Percentiles rank a stretch among this genome's conserved stretches.
phyloP scores from a whole-genome alignment of 805 yeast species.

The Lachancea sp. region DNA sequence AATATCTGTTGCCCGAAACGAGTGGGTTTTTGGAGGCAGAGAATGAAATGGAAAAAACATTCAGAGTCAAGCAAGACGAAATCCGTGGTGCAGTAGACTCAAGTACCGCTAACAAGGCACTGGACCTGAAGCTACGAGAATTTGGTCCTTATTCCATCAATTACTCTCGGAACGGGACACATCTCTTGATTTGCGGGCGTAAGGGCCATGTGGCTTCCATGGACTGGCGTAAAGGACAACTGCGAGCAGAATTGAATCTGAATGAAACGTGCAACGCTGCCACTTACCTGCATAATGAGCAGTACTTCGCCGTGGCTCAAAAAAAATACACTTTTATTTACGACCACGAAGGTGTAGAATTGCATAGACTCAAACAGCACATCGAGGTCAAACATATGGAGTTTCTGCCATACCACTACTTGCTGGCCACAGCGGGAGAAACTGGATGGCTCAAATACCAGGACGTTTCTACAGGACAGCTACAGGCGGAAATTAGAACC shows the following conservation, averaged over 20 bases:
- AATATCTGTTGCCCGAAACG: slow-evolving; percentile 75
- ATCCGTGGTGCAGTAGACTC: slow-evolving; percentile 70
- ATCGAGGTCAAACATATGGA: slow-evolving; percentile 77
- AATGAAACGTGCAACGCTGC: slow-evolving; percentile 90
- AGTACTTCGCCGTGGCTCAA: slow-evolving; percentile 94
- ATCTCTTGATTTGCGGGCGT: slow-evolving; percentile 73
- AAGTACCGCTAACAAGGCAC: slow-evolving; percentile 65
- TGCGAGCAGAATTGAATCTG: slow-evolving; percentile 75
- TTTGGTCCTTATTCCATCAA: slow-evolving; percentile 84
- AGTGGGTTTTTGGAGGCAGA: slow-evolving; percentile 88
- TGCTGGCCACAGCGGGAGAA: slow-evolving; percentile 82
- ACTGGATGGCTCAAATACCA: slow-evolving; percentile 87
- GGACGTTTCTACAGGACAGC: slow-evolving; percentile 87
- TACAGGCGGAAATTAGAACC: slow-evolving; percentile 78
- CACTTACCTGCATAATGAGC: slow-evolving; percentile 85
- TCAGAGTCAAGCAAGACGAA: slow-evolving; percentile 75
- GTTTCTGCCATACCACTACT: slow-evolving; percentile 86
- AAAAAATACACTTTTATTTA: slow-evolving; percentile 89
- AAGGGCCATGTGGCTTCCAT: slow-evolving; percentile 94
- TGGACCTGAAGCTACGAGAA: slow-evolving; percentile 64
- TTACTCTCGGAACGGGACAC: slow-evolving; percentile 83
- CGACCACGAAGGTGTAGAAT: slow-evolving; percentile 84
- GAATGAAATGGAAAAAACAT: slow-evolving; percentile 86
- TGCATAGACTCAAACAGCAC: slow-evolving; percentile 88
- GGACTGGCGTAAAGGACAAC: slow-evolving; percentile 86